Base-by-base conservation (phyloP, 1,284 basidiomycete species). In the Mycena sp. region DNA sequence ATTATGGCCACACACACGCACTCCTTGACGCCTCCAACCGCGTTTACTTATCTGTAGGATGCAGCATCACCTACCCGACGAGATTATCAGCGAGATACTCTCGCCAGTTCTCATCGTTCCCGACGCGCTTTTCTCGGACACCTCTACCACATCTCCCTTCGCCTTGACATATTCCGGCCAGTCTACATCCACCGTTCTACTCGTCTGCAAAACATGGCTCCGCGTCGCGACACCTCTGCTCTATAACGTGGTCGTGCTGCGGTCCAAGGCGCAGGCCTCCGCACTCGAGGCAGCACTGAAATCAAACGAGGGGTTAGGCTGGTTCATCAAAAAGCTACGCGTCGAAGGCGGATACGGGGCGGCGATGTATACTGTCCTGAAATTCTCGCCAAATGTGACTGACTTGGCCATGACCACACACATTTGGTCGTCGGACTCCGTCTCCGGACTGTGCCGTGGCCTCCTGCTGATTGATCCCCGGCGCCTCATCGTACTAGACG, bases 281-380 rank as follows among this genome's bases (percentile, higher is more conserved):
- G 70, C 73, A 0, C 64, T 76, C 5, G 68, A 68, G 17, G 26
- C 30, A 2, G 57, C 69, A 0, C 53, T 76, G 12, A 56, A 66
- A 32, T 26, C 38, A 4, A 54, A 38, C n/a, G 67, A 69, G 37
- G 56, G 61, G 10, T 61, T 74, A 2, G 73, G 70, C n/a, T 10
- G 11, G 17, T 70, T 70, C 40, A 69, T 75, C 48, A 67, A 65
- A 52, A 73, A 69, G 51, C 54, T 76, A 0, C 67, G 73, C 10
- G 43, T 75, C 19, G 73, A 76, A 52, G 73, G 74, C 2, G 71
- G 72, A 0, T 73, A 67, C 38, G 71, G 73, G 6, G 19, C 32
- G 1, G 26, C 70, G 14, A 66, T 71, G 64, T 26, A 55, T 6
- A 57, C 37, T 14, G 68, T 76, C 41, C 37, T 74, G 0, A 43